These are phyloP conservation scores for Guyanaporus albipodus DNA, from an alignment of 768 basidiomycete species.

Conservation along the genomic window DNA sequence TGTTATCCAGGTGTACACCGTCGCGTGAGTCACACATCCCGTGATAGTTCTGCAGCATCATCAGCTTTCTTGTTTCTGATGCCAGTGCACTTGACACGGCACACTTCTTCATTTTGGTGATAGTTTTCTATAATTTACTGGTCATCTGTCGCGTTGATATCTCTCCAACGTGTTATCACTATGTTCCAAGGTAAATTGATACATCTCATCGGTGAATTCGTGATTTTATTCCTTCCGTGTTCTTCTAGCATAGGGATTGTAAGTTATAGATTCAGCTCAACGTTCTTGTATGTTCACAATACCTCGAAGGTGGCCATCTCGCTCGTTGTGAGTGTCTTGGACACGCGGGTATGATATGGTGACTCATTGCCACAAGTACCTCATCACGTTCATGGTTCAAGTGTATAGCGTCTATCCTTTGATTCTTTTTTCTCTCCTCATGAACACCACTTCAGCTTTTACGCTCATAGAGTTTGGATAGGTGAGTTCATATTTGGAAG, in stretches of 20 bases:
- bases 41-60: neutral
- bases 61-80: neutral
- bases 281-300: neutral
- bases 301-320: neutral
- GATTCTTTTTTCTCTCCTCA: neutral
- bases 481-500: conserved; percentile 5
- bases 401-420: conserved; percentile 1
- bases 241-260: neutral
- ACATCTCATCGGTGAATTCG: neutral
- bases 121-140: neutral
- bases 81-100: conserved; percentile 2
- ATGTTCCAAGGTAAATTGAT: neutral
- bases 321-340: neutral
- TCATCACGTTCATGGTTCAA: conserved; percentile 15
- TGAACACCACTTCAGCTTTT: conserved; percentile 9
- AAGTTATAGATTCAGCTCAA: neutral
- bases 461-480: conserved; percentile 23
- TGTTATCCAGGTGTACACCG: conserved; percentile 3
- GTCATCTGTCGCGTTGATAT: neutral
- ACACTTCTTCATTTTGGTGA: neutral
- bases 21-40: conserved; percentile 1
- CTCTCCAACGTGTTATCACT: neutral
- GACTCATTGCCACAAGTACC: neutral
- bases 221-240: neutral
- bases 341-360: neutral